Evolutionary conservation across 148 eudicot genomes (phyloP).

Genomic region (Chenopodium berlandieri): DNA sequence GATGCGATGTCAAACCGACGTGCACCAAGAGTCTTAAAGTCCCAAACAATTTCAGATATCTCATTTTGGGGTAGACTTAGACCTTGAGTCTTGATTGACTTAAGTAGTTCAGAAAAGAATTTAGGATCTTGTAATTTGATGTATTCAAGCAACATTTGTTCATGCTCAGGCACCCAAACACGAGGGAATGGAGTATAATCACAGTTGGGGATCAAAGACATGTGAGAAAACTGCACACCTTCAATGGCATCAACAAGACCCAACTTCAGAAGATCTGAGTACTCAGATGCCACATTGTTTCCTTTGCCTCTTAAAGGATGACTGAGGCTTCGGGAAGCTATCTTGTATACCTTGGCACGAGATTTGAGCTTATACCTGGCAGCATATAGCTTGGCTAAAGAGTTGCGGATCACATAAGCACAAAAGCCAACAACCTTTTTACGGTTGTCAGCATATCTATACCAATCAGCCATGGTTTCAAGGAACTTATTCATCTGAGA

Average conservation of each 20-base stretch:
- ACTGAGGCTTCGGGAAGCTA: constrained; percentile 85
- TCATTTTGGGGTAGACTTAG: constrained; percentile 69
- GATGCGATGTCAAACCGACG: constrained; percentile 15
- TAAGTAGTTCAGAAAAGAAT: constrained; percentile 64
- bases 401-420: constrained; percentile 92
- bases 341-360: constrained; percentile 83
- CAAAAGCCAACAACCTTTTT: constrained; percentile 91
- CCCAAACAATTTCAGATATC: constrained; percentile 75
- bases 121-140: constrained; percentile 73
- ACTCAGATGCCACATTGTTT: constrained; percentile 58
- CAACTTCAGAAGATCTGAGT: constrained; percentile 76
- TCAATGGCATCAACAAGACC: constrained; percentile 87
- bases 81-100: constrained; percentile 51
- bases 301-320: constrained; percentile 65
- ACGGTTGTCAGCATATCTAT: constrained; percentile 86
- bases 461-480: constrained; percentile 99
- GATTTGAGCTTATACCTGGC: constrained; percentile 93
- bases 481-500: constrained; percentile 97
- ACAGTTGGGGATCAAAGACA: constrained; percentile 83
- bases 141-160: constrained; percentile 62
- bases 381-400: constrained; percentile 88
- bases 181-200: constrained; percentile 88
- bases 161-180: constrained; percentile 85
- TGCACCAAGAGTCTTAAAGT: constrained; percentile 69
- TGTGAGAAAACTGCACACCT: constrained; percentile 88